Conservation (phyloP, 228 moss, liverwort and hornwort species). For the Sphagnum magellanicum region DNA sequence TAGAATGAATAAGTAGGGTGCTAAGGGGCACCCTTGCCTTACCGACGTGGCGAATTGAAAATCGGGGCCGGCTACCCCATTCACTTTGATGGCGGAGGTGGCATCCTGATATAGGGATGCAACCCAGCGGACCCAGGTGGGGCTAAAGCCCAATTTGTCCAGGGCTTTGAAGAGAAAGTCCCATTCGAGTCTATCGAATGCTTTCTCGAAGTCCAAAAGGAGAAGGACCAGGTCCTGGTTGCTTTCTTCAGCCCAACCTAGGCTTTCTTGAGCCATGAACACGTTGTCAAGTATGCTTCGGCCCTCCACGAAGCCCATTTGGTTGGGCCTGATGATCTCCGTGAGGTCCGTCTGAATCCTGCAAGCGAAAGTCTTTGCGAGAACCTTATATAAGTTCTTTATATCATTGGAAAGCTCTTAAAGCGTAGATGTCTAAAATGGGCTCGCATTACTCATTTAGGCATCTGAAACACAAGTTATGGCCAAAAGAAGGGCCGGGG, state of each 20-base stretch:
- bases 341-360: background rate
- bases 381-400: background rate
- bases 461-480: too few relatives aligned
- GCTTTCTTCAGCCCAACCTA: background rate
- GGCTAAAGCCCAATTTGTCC: background rate
- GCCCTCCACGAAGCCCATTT: background rate
- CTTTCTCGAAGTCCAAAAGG: background rate
- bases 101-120: background rate
- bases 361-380: background rate
- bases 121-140: background rate
- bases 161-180: background rate
- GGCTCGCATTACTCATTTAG: too few relatives aligned
- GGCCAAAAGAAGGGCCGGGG: too few relatives aligned
- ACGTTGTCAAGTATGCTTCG: background rate
- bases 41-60: background rate
- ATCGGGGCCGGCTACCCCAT: background rate
- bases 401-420: too few relatives aligned
- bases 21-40: background rate
- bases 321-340: background rate
- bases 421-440: too few relatives aligned
- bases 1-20: background rate
- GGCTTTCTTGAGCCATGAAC: background rate
- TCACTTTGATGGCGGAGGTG: background rate
- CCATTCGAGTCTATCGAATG: background rate
- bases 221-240: background rate